Evolutionary conservation across 1,284 basidiomycete species (phyloP), one percentile per base, ranked within the genome.

Genomic region (Sporisorium scitamineum): DNA sequence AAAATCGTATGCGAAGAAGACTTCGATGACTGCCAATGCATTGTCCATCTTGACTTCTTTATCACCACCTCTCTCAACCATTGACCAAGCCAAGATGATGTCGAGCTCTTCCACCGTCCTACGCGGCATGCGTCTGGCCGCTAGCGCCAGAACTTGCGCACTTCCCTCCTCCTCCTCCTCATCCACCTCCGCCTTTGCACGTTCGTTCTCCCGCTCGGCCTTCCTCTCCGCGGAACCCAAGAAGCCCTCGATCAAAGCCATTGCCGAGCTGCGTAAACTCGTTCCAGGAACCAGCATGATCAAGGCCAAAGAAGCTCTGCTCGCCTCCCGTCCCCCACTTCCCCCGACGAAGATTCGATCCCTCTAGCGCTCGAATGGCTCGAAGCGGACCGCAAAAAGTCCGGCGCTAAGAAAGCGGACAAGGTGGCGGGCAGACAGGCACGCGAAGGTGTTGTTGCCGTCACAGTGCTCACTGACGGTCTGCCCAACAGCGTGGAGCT

Each of bases 291-390:
- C 93, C 57, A 93, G 93, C 14, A 91, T 97, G 81, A 88, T 90
- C 51, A 94, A 95, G 87, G 95, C 95, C 52, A 90, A 92, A 54
- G 93, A 96, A 85, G 95, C 95, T 2, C 91, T 97, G 61, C 86
- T 88, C 54, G 90, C 91, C 27, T 89, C 90, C 37, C 74, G 78
- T 9, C 18, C 75, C 8, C 70, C 5, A n/a, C 52, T 0, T 34
- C 59, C 0, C 70, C 78, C 0, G 78, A 80, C 47, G 89, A 91
- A 81, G 92, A 94, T 87, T 90, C 94, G 86, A 85, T 97, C 63
- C 84, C 89, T 7, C 89, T 87, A 9, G 94, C 95, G 2, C 86
- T 96, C 51, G 87, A 88, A 76, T 97, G 94, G 93, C 89, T 98
- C 44, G 88, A 92, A 79, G 88, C 90, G 54, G 92, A 95, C 84